Evolutionary conservation across 176 grass and related monocot species (phyloP).

Genomic region (Echinochloa phyllopogon): DNA sequence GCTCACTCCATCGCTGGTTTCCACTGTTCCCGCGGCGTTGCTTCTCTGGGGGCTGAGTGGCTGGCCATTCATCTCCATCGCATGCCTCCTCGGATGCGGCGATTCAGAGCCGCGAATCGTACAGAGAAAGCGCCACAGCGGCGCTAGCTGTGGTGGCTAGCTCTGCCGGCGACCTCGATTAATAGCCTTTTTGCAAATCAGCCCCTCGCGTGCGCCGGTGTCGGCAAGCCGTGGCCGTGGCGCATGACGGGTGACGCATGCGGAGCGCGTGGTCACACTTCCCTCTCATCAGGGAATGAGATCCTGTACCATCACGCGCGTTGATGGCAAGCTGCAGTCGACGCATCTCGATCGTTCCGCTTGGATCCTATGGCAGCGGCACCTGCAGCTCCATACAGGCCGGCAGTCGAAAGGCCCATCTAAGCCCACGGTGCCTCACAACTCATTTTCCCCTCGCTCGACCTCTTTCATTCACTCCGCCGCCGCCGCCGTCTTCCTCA

Average conservation of each 20-base stretch:
- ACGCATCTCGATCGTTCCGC: too few species aligned
- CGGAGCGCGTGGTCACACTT: slow-evolving; percentile 42
- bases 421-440: too few species aligned
- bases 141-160: not conserved
- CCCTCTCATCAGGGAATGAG: too few species aligned
- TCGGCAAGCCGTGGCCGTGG: slow-evolving; percentile 42
- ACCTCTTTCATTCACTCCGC: too few species aligned
- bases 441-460: too few species aligned
- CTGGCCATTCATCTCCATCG: not conserved
- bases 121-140: not conserved
- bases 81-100: not conserved
- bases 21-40: not conserved
- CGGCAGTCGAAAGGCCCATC: too few species aligned
- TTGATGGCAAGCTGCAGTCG: too few species aligned
- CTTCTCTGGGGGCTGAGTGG: not conserved
- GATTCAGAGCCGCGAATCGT: not conserved
- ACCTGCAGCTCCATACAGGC: too few species aligned
- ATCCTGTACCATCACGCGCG: too few species aligned
- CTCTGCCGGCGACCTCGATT: not conserved
- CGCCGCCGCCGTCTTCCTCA: not conserved
- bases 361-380: too few species aligned
- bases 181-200: not conserved
- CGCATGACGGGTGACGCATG: slow-evolving; percentile 46
- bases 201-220: not conserved
- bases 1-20: not conserved